phyloP scores from a whole-genome alignment of 495 filamentous ascomycete species.

The Hypoxylon cercidicola region DNA sequence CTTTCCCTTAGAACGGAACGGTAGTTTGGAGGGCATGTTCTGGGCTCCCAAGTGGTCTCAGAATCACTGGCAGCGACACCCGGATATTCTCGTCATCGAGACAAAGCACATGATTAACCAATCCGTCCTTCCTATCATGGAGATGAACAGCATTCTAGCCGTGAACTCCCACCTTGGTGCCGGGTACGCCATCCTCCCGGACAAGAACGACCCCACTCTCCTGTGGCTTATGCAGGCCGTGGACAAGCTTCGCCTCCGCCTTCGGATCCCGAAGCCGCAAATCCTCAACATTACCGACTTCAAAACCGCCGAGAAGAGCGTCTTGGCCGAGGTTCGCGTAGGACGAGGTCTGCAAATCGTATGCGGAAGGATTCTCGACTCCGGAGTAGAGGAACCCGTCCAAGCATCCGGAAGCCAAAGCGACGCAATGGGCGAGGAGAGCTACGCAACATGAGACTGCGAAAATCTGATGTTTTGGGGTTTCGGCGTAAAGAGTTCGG shows the following conservation, averaged over 20 bases:
- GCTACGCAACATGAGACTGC: constrained; percentile 7
- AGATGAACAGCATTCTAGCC: constrained; percentile 45
- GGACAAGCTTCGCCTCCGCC: constrained; percentile 42
- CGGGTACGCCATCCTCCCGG: constrained; percentile 45
- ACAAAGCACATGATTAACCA: constrained; percentile 45
- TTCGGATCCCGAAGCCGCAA: constrained; percentile 40
- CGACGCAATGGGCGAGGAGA: constrained; percentile 12
- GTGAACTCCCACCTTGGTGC: constrained; percentile 42
- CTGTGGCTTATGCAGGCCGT: constrained; percentile 44
- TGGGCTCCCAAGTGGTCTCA: constrained; percentile 47
- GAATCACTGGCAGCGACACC: constrained; percentile 42
- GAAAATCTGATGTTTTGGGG: not conserved
- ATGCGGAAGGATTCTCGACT: constrained; percentile 33
- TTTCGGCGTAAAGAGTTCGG: not conserved
- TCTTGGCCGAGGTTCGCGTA: constrained; percentile 39
- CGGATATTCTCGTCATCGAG: constrained; percentile 46
- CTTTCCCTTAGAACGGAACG: constrained; percentile 42
- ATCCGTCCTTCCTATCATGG: constrained; percentile 42
- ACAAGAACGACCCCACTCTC: constrained; percentile 43
- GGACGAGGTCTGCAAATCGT: constrained; percentile 26
- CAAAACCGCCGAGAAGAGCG: constrained; percentile 45
- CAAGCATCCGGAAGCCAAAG: constrained; percentile 11
- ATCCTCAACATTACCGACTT: constrained; percentile 45
- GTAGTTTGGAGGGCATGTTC: constrained; percentile 41
- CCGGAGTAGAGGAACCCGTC: constrained; percentile 14